A percentile compares a stretch with the other conserved stretches of the same genome.
phyloP scores from a whole-genome alignment of 805 yeast species.

The Saccharomycodes ludwigii region DNA sequence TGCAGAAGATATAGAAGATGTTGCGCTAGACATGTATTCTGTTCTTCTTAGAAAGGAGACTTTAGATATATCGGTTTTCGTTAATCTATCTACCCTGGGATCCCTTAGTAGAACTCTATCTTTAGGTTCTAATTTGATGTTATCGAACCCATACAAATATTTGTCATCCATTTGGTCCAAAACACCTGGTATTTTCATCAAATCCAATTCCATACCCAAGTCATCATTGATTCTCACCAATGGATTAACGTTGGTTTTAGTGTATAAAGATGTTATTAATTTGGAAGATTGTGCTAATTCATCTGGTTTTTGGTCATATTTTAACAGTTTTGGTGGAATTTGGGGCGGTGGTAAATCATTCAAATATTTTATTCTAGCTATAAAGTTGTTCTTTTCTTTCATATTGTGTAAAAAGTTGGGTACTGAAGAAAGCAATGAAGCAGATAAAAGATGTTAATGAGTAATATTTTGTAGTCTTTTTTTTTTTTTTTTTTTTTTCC shows the following conservation, averaged over 20 bases:
- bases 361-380: constrained; percentile 71
- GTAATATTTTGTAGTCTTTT: too few relatives aligned
- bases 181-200: constrained; percentile 52
- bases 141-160: constrained; percentile 28
- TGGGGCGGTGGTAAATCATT: constrained; percentile 91
- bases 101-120: constrained; percentile 71
- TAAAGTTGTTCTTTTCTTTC: too few relatives aligned
- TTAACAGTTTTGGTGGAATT: constrained; percentile 74
- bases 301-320: constrained; percentile 30
- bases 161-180: constrained; percentile 48
- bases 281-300: constrained; percentile 38
- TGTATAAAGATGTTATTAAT: constrained; percentile 57
- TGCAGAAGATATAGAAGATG: too few relatives aligned
- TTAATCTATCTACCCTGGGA: constrained; percentile 38
- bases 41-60: constrained; percentile 86
- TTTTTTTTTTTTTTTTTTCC: too few relatives aligned
- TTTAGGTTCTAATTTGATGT: constrained; percentile 52
- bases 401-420: too few relatives aligned
- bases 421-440: too few relatives aligned
- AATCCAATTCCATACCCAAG: constrained; percentile 68
- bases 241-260: constrained; percentile 59
- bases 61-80: constrained; percentile 27
- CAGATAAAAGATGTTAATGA: too few relatives aligned
- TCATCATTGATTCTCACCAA: constrained; percentile 47
- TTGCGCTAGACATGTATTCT: constrained; percentile 68